Conservation (phyloP, 2,329 filamentous ascomycete genomes). For the Pezicula radicicola region DNA sequence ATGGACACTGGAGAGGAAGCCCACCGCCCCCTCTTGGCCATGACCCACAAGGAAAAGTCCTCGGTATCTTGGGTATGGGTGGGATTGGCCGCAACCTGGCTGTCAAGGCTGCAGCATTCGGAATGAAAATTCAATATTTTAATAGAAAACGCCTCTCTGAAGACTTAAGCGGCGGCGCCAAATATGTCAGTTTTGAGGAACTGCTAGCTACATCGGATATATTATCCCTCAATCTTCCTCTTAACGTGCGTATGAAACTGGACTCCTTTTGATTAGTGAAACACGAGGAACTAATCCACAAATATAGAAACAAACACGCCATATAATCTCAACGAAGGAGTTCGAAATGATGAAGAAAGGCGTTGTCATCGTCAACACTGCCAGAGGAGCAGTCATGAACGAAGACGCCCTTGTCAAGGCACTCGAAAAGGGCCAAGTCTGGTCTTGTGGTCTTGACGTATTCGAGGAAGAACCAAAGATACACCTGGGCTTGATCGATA, state of each 20-base stretch:
- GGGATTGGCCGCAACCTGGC: slow-evolving; percentile 79
- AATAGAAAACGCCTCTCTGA: slow-evolving; percentile 62
- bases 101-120: slow-evolving; percentile 70
- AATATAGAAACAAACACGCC: slow-evolving; percentile 57
- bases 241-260: slow-evolving; percentile 61
- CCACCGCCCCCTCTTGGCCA: slow-evolving; percentile 60
- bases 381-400: slow-evolving; percentile 78
- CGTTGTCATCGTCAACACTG: slow-evolving; percentile 77
- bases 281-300: neutral
- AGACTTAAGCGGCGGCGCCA: slow-evolving; percentile 52
- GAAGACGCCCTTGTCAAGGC: slow-evolving; percentile 76
- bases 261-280: neutral
- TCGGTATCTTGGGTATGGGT: slow-evolving; percentile 84
- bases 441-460: slow-evolving; percentile 73
- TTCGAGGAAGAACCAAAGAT: slow-evolving; percentile 79
- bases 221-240: slow-evolving; percentile 73
- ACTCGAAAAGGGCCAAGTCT: slow-evolving; percentile 66
- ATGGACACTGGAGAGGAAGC: slow-evolving; percentile 64
- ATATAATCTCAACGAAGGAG: slow-evolving; percentile 69
- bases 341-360: slow-evolving; percentile 77
- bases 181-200: slow-evolving; percentile 72
- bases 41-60: slow-evolving; percentile 73
- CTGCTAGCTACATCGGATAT: slow-evolving; percentile 70
- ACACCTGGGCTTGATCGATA: slow-evolving; percentile 68
- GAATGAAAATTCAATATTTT: slow-evolving; percentile 72